Evolutionary conservation across 2,329 filamentous ascomycete species (phyloP).

Genomic region (Colletotrichum sp.): DNA sequence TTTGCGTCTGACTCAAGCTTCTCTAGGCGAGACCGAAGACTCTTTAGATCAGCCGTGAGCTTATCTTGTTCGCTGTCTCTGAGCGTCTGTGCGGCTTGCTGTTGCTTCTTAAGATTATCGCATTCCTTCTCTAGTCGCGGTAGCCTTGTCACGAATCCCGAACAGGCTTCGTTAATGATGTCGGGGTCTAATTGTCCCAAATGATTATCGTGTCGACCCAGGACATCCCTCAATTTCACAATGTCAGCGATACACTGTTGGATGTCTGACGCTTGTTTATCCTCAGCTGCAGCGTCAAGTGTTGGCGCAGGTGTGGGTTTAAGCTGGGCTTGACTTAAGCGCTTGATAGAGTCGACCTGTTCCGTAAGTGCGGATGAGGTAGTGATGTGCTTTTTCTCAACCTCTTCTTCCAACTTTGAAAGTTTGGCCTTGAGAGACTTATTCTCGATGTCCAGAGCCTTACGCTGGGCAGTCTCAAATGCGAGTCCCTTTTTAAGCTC

Average conservation of each 20-base stretch:
- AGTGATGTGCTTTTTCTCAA: not conserved
- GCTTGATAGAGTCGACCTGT: not conserved
- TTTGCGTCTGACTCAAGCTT: not conserved
- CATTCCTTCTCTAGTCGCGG: not conserved
- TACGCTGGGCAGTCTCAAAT: not conserved
- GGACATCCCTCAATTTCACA: not conserved
- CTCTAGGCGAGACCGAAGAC: not conserved
- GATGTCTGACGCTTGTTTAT: not conserved
- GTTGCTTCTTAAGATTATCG: not conserved
- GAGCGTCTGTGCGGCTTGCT: not conserved
- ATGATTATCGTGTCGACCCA: not conserved
- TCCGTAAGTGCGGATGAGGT: not conserved
- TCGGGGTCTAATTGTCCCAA: slow-evolving; percentile 14
- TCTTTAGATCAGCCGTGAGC: not conserved
- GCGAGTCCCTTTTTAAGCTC: not conserved
- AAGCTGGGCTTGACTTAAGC: not conserved
- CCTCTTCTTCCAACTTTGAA: not conserved
- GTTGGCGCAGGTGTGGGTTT: not conserved
- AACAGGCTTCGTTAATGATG: slow-evolving; percentile 1
- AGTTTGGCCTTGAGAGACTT: not conserved
- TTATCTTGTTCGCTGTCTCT: not conserved
- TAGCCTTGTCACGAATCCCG: not conserved
- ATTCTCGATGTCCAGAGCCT: not conserved
- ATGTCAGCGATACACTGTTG: not conserved
- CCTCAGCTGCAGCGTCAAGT: not conserved